phyloP scores from a whole-genome alignment of 805 yeast species.

The Lipomyces mesembrius region DNA sequence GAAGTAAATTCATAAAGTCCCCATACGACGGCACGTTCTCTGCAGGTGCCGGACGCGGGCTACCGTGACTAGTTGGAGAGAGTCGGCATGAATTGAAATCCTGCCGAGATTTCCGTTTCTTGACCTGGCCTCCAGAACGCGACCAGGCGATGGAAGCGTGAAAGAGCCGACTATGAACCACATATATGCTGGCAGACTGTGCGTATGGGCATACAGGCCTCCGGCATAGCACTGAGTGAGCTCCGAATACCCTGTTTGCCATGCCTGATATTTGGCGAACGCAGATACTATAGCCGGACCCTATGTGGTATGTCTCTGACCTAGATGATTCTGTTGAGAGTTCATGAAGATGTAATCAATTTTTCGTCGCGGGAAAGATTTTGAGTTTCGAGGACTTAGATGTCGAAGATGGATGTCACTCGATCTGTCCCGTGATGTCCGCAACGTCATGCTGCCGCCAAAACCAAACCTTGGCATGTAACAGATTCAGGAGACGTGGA shows the following conservation, averaged over 20 bases:
- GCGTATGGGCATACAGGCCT: not conserved
- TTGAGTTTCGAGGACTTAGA: too few species aligned
- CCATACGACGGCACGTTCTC: not conserved
- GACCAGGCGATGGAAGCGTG: not conserved
- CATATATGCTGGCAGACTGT: not conserved
- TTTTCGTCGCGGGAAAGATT: not conserved
- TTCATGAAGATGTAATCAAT: not conserved
- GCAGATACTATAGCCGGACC: not conserved
- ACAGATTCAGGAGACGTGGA: not conserved
- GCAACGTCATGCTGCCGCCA: slow-evolving; percentile 1
- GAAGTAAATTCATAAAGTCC: slow-evolving; percentile 9
- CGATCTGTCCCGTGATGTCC: not conserved
- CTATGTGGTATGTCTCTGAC: not conserved
- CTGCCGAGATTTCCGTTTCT: not conserved
- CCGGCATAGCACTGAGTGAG: not conserved
- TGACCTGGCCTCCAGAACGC: not conserved
- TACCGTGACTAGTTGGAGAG: not conserved
- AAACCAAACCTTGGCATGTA: not conserved
- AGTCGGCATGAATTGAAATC: not conserved
- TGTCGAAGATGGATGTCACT: not conserved
- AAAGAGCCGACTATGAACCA: not conserved
- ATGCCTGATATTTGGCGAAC: not conserved
- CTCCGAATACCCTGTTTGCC: not conserved
- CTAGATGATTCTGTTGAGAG: not conserved
- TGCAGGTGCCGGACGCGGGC: not conserved